These are phyloP conservation scores for Cercophora newfieldiana DNA, from an alignment of 495 filamentous ascomycete species.

Conservation along the genomic window DNA sequence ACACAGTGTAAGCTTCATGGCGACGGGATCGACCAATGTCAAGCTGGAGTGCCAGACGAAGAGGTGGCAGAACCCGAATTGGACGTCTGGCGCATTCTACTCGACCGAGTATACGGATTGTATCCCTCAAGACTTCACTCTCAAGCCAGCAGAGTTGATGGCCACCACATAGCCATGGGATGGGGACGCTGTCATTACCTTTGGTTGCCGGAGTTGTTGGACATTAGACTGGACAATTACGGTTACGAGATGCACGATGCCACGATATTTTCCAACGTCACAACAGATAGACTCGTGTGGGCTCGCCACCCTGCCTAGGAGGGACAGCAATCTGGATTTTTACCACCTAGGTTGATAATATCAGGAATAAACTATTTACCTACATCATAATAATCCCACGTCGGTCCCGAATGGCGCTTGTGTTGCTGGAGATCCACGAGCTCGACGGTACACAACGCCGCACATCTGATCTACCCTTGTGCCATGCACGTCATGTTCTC, in stretches of 20 bases:
- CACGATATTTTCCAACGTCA: background rate
- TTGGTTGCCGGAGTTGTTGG: background rate
- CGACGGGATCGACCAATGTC: conserved; percentile 19
- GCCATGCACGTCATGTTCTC: background rate
- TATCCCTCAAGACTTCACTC: conserved; percentile 17
- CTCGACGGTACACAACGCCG: background rate
- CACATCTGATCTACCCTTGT: background rate
- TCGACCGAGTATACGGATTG: conserved; percentile 35
- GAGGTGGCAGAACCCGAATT: conserved; percentile 38
- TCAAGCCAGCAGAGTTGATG: background rate
- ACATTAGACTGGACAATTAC: background rate
- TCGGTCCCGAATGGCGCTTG: background rate
- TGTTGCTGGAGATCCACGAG: background rate
- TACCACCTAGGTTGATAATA: background rate
- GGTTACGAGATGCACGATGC: background rate
- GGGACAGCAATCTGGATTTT: background rate
- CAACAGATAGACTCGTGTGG: background rate
- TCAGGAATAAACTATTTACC: background rate
- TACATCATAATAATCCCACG: background rate
- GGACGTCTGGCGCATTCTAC: conserved; percentile 39
- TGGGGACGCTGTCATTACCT: background rate
- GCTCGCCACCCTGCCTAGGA: background rate
- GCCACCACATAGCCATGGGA: background rate
- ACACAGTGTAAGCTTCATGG: conserved; percentile 9
- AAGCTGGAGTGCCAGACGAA: conserved; percentile 35